phyloP scores from a whole-genome alignment of 208 protist species.

The Leptomonas pyrrhocoris region DNA sequence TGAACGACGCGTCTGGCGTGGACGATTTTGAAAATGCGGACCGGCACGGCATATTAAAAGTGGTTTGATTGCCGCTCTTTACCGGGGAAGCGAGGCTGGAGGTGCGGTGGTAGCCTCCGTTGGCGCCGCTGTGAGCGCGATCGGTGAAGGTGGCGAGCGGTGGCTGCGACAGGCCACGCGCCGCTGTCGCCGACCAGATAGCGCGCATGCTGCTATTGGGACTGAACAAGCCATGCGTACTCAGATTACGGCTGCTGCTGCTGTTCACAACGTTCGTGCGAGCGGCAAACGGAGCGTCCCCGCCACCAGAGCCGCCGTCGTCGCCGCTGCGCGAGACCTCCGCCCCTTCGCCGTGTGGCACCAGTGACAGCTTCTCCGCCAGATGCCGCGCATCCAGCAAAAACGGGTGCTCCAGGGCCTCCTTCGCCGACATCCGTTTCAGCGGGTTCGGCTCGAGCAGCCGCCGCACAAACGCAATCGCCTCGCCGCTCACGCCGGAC shows the following conservation, averaged over 20 bases:
- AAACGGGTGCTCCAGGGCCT: constrained; percentile 76
- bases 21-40: neutral
- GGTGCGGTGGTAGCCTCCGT: neutral
- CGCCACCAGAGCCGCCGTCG: neutral
- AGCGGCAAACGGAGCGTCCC: neutral
- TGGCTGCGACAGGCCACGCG: neutral
- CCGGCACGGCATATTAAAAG: neutral
- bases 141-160: neutral
- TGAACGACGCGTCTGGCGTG: constrained; percentile 7
- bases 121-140: neutral
- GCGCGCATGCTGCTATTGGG: constrained; percentile 9
- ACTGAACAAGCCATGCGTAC: neutral
- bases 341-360: constrained; percentile 49
- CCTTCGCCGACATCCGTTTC: constrained; percentile 46
- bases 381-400: constrained; percentile 42
- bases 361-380: constrained; percentile 58
- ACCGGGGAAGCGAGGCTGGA: constrained; percentile 6
- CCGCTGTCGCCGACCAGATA: constrained; percentile 1
- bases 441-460: constrained; percentile 69
- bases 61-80: neutral
- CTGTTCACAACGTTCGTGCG: neutral
- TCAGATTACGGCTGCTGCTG: neutral
- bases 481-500: constrained; percentile 56
- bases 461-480: constrained; percentile 68
- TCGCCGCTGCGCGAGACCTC: neutral